phyloP scores from a whole-genome alignment of 305 asterid species.

The Rubia peregrina region DNA sequence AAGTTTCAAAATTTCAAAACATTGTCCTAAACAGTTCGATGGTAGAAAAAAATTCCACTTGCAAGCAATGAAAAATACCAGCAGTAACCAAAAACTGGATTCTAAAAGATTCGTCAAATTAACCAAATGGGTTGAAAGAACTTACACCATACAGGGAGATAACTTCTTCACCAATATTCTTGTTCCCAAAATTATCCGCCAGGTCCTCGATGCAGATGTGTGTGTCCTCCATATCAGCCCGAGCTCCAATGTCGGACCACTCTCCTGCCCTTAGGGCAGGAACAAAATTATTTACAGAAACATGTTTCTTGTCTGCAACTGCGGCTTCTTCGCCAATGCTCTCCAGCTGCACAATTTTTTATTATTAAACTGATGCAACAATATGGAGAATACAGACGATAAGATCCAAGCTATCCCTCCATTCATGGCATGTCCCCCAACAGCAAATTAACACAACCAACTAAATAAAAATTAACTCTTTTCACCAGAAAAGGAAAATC shows the following conservation, averaged over 20 bases:
- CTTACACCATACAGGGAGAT: constrained; percentile 93
- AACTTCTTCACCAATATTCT: constrained; percentile 51
- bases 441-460: not conserved
- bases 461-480: not conserved
- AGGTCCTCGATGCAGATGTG: constrained; percentile 71
- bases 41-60: not conserved
- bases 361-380: not conserved
- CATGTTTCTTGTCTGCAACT: constrained; percentile 32
- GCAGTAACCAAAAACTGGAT: not conserved
- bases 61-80: not conserved
- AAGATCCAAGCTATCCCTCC: not conserved
- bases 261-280: constrained; percentile 73
- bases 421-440: not conserved
- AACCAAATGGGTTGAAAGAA: constrained; percentile 27
- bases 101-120: not conserved
- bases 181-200: constrained; percentile 49
- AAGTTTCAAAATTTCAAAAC: not conserved
- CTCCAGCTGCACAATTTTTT: constrained; percentile 46
- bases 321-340: constrained; percentile 63
- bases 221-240: constrained; percentile 77
- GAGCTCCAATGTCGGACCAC: constrained; percentile 76
- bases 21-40: not conserved
- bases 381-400: not conserved
- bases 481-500: not conserved
- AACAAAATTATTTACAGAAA: constrained; percentile 34